Base-by-base conservation (phyloP, 2,329 filamentous ascomycete species). In the Fusarium longipes region DNA sequence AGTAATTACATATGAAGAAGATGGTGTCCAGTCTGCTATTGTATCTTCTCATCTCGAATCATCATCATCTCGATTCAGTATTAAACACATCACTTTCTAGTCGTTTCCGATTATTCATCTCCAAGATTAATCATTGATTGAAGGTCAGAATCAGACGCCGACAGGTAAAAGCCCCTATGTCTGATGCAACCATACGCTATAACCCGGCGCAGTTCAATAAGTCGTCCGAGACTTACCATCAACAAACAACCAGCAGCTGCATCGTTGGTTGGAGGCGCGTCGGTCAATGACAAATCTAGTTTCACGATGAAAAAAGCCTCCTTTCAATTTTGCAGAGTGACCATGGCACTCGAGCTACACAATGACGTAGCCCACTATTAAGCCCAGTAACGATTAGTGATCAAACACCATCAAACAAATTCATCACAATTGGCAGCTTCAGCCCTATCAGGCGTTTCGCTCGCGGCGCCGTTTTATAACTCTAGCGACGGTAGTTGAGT, bases 21-120 rank as follows among this genome's bases (percentile, higher is more conserved):
- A 20, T 36, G 5, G 2, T 12, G n/a, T 6, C n/a, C 9, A n/a
- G 10, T 25, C 17, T n/a, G 5, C 10, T 2, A 20, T 18, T 38
- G 9, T 38, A 5, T 8, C 1, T 24, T 17, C 38, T 40, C 3
- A 24, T 15, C 14, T 10, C 7, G n/a, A 17, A 14, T 24, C 8
- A 36, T 18, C 6, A 17, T 17, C 8, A 40, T 40, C 38, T n/a
- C 8, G 39, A 25, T 24, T 9, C 14, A n/a, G n/a, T 24, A 6
- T 17, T 15, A 6, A 9, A 25, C 0, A n/a, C 15, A 17, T 0
- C 9, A 11, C 6, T 5, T 6, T 15, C 7, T 11, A 17, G 5
- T 3, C 15, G 8, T n/a, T 42, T n/a, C 27, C 17, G 39, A 39
- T 39, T 39, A 39, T 39, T 39, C 12, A 39, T 39, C 36, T 39